A percentile compares a stretch with the other conserved stretches of the same genome.
Evolutionary conservation across 495 filamentous ascomycete species (phyloP).

Genomic region (Penicillium egyptiacum): DNA sequence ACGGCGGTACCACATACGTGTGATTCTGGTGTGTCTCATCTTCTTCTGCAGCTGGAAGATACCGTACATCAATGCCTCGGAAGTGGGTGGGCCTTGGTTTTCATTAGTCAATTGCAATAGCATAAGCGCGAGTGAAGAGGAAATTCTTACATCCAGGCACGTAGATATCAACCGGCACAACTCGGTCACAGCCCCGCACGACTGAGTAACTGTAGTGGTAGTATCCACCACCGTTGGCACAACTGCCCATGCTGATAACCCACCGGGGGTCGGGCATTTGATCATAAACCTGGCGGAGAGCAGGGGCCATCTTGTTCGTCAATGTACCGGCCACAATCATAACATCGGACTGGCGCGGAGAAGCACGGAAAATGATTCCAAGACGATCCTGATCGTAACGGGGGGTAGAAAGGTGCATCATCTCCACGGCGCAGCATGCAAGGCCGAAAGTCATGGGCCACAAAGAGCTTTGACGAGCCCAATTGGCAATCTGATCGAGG

Average conservation of each 20-base stretch:
- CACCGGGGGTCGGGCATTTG: slow-evolving; percentile 97
- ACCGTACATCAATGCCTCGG: slow-evolving; percentile 91
- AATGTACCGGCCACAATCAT: slow-evolving; percentile 97
- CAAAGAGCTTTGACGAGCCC: slow-evolving; percentile 88
- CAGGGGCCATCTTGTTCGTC: slow-evolving; percentile 98
- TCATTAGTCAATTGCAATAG: slow-evolving; percentile 23
- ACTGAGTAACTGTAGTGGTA: slow-evolving; percentile 97
- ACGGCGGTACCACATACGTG: slow-evolving; percentile 54
- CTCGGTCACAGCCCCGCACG: slow-evolving; percentile 86
- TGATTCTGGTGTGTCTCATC: slow-evolving; percentile 74
- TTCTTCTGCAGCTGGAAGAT: slow-evolving; percentile 93
- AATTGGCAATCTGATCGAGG: slow-evolving; percentile 89
- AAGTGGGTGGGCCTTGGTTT: slow-evolving; percentile 68
- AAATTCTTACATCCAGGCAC: slow-evolving; percentile 75
- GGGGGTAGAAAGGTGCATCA: slow-evolving; percentile 97
- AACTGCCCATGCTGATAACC: slow-evolving; percentile 94
- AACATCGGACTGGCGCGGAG: slow-evolving; percentile 91
- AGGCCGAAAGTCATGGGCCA: slow-evolving; percentile 99
- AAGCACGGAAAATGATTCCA: slow-evolving; percentile 96
- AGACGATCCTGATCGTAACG: slow-evolving; percentile 95
- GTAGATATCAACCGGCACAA: slow-evolving; percentile 95
- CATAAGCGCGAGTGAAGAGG: neutral
- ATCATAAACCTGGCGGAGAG: slow-evolving; percentile 92
- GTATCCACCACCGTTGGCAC: slow-evolving; percentile 94
- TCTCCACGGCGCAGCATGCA: slow-evolving; percentile 94